Conservation (phyloP, 1,139 yeast genomes). For the Saccharomyces pastorianus region DNA sequence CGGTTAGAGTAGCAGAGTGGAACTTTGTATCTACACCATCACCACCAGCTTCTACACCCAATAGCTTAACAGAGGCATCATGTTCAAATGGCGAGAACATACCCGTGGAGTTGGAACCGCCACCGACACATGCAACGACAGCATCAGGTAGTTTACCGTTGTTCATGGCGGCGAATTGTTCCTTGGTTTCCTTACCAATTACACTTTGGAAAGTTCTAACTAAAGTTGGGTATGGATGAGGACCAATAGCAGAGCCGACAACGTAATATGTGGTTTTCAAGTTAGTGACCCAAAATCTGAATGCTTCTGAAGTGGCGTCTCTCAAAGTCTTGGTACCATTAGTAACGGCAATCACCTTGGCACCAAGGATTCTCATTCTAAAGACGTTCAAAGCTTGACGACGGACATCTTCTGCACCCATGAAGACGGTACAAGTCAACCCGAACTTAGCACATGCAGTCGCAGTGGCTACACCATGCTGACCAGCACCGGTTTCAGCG, state of each 20-base stretch:
- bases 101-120: conserved; percentile 96
- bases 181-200: conserved; percentile 89
- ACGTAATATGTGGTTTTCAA: conserved; percentile 82
- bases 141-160: conserved; percentile 83
- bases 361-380: conserved; percentile 94
- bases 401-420: conserved; percentile 99
- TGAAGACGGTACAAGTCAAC: conserved; percentile 85
- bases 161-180: conserved; percentile 73
- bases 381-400: conserved; percentile 97
- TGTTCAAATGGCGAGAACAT: conserved; percentile 90
- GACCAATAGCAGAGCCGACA: conserved; percentile 98
- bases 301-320: conserved; percentile 96
- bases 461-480: conserved; percentile 99
- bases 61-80: conserved; percentile 63
- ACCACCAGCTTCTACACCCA: conserved; percentile 99
- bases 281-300: conserved; percentile 90
- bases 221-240: conserved; percentile 96
- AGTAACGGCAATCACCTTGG: conserved; percentile 84
- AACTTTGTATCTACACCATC: conserved; percentile 81
- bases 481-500: conserved; percentile 99
- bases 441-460: conserved; percentile 99
- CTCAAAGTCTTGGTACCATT: conserved; percentile 94
- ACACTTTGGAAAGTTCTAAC: conserved; percentile 98
- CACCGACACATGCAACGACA: conserved; percentile 97
- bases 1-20: conserved; percentile 90